Evolutionary conservation across 805 yeast species (phyloP).

Genomic region (Zygosaccharomyces gambellarensis): DNA sequence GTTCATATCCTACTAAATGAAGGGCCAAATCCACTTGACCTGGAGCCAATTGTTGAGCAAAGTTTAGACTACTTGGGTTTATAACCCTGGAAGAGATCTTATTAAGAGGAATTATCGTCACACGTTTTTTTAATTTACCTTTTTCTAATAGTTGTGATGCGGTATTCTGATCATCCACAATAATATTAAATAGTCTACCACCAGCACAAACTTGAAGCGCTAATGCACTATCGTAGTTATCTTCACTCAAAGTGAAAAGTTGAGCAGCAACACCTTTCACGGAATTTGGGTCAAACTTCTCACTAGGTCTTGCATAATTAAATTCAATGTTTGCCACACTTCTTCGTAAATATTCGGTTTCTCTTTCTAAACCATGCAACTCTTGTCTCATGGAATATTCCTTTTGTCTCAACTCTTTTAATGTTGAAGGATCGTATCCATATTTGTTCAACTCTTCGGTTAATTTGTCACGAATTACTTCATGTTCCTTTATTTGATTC

Average conservation of each 20-base stretch:
- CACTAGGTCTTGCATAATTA: slow-evolving; percentile 58
- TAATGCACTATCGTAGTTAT: slow-evolving; percentile 55
- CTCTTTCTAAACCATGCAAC: slow-evolving; percentile 40
- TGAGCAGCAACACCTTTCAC: slow-evolving; percentile 91
- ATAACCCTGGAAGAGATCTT: slow-evolving; percentile 65
- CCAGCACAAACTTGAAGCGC: slow-evolving; percentile 96
- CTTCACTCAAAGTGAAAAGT: slow-evolving; percentile 58
- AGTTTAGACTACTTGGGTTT: slow-evolving; percentile 45
- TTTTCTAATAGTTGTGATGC: slow-evolving; percentile 78
- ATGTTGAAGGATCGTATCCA: slow-evolving; percentile 53
- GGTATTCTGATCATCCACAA: slow-evolving; percentile 80
- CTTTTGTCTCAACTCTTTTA: slow-evolving; percentile 42
- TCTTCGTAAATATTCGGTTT: slow-evolving; percentile 54
- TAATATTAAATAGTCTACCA: slow-evolving; percentile 79
- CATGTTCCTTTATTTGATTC: slow-evolving; percentile 35
- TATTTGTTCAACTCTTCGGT: slow-evolving; percentile 42
- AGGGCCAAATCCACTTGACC: slow-evolving; percentile 86
- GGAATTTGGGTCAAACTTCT: slow-evolving; percentile 52
- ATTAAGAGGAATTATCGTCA: slow-evolving; percentile 88
- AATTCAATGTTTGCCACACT: slow-evolving; percentile 72
- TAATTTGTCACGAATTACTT: slow-evolving; percentile 36
- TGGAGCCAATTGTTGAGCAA: slow-evolving; percentile 77
- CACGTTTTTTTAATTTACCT: slow-evolving; percentile 74
- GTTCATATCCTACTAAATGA: slow-evolving; percentile 69
- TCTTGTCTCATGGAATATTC: slow-evolving; percentile 44